Evolutionary conservation across 495 filamentous ascomycete species (phyloP).

Genomic region (Rostrohypoxylon terebratum): DNA sequence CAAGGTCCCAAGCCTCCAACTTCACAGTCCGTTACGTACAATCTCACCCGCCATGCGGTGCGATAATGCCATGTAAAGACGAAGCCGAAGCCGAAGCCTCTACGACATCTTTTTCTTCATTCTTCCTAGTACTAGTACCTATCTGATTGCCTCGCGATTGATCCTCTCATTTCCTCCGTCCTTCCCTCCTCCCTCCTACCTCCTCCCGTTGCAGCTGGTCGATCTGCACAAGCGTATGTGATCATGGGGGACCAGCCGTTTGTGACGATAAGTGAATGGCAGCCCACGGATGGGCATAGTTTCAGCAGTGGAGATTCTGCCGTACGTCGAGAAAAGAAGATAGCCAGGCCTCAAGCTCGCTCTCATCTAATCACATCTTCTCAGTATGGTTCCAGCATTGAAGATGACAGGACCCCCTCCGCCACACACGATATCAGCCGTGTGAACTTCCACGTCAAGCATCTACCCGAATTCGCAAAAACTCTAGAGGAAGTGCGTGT

Average conservation of each 20-base stretch:
- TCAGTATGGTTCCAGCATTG: conserved; percentile 60
- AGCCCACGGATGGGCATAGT: conserved; percentile 55
- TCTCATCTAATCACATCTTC: conserved; percentile 38
- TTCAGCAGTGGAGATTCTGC: conserved; percentile 61
- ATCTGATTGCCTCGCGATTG: conserved; percentile 18
- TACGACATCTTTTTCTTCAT: conserved; percentile 25
- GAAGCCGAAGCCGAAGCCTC: not conserved
- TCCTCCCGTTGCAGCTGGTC: conserved; percentile 23
- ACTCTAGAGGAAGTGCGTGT: conserved; percentile 60
- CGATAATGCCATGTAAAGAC: conserved; percentile 38
- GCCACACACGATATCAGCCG: conserved; percentile 65
- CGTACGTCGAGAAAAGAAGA: conserved; percentile 52
- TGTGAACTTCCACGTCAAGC: conserved; percentile 64
- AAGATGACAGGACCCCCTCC: conserved; percentile 52
- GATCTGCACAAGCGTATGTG: conserved; percentile 44
- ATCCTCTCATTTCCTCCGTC: not conserved
- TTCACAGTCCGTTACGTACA: conserved; percentile 13
- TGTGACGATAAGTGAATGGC: conserved; percentile 59
- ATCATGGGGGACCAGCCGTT: conserved; percentile 55
- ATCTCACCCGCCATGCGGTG: conserved; percentile 37
- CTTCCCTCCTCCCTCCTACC: conserved; percentile 1
- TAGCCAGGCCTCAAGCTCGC: conserved; percentile 46
- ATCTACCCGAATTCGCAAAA: conserved; percentile 61
- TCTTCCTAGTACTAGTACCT: conserved; percentile 22
- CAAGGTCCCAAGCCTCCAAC: not conserved